Evolutionary conservation across 371 early-diverging fungal genomes (phyloP), one percentile per base, ranked within the genome.

Genomic region (Mucor piriformis): DNA sequence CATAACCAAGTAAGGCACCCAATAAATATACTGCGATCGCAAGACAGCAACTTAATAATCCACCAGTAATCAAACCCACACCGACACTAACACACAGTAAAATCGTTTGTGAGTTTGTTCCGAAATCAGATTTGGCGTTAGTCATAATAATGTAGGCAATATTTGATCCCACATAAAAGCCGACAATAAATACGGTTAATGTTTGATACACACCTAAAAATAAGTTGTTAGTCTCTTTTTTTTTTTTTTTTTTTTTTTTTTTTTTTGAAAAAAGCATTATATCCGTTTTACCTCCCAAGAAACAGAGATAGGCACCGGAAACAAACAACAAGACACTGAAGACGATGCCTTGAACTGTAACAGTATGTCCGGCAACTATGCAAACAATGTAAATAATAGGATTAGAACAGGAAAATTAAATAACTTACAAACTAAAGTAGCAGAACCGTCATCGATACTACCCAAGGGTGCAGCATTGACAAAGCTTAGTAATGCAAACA

Each of bases 171-270:
- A 74, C 65, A 44, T 77, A 83, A 64, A 86, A 84, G 10, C 86
- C 86, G 47, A 82, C 70, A 51, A 86, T 61, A 68, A 86, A 86
- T 62, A 86, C 77, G 35, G 84, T 86, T 57, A 83, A 77, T 54
- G 75, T 76, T 64, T 79, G 79, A 63, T 77, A 81, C 18, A 77
- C 77, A 51, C 81, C 84, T 71, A 77, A 24, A 11, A 13, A 46
- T 58, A 25, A 67, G 55, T 23, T 24, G 8, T 1, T 40, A 20
- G 18, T 44, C 23, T 11, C 11, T 35, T 13, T 29, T 15, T 42
- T 43, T 34, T 24, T 34, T 46, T 52, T 37, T 55, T 47, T 35
- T 32, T 29, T 46, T 27, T 52, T 12, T 35, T 54, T n/a, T n/a
- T n/a, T n/a, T n/a, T n/a, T n/a, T n/a, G n/a, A n/a, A n/a, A n/a